Evolutionary conservation across 257 asterid genomes (phyloP).

Genomic region (Petunia secreta): DNA sequence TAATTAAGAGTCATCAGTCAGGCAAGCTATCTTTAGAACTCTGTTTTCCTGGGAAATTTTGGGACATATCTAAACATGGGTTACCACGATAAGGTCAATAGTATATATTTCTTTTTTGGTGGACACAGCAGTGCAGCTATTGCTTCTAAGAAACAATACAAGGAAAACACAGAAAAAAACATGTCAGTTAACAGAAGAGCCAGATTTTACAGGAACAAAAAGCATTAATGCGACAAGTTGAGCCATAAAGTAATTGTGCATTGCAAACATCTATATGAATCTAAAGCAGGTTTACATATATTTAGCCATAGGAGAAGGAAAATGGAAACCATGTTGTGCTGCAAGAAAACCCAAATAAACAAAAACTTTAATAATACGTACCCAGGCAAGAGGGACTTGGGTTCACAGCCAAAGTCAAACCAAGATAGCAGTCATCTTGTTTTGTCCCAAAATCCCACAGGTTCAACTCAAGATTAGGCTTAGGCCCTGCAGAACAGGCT

Average conservation of each 20-base stretch:
- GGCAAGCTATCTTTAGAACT: neutral
- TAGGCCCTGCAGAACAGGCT: constrained; percentile 54
- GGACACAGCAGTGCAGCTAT: neutral
- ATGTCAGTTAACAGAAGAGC: neutral
- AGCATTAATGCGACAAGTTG: neutral
- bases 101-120: neutral
- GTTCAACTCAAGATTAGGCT: constrained; percentile 96
- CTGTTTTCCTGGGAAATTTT: constrained; percentile 15
- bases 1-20: neutral
- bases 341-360: constrained; percentile 10
- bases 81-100: neutral
- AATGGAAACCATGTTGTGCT: neutral
- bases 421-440: constrained; percentile 85
- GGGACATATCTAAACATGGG: neutral
- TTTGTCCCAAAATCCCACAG: constrained; percentile 82
- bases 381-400: constrained; percentile 80
- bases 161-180: neutral
- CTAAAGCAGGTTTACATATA: neutral
- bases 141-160: constrained; percentile 11
- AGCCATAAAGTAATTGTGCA: neutral
- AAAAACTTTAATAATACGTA: constrained; percentile 32
- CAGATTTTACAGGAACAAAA: neutral
- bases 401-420: constrained; percentile 89
- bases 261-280: neutral
- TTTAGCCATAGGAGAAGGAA: neutral